Evolutionary conservation across 2,329 filamentous ascomycete species (phyloP), one percentile per base, ranked within the genome.

Genomic region (Ramularia collo-cygni): DNA sequence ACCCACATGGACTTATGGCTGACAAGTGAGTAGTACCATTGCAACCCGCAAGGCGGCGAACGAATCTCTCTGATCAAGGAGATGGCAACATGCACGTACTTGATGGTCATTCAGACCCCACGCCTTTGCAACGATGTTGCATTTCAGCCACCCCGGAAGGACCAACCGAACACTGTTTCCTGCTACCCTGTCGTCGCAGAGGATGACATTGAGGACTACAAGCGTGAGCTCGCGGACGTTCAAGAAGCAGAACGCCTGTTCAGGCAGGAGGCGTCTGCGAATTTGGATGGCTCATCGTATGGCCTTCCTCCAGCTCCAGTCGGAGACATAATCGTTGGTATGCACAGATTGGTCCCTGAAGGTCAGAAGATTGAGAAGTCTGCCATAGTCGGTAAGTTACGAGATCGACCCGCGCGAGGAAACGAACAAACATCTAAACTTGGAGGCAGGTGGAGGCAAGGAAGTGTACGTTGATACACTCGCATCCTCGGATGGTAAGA

Each of bases 51-150:
- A 35, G 71, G 79, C 28, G 71, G 69, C 33, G 82, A 94, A 60
- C 78, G 82, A 34, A 95, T 95, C 54, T 83, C 82, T 30, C 88
- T 86, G 79, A 93, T 95, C 64, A 95, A 95, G 63, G 89, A 95
- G 61, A 79, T 90, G 1, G 84, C 83, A 2, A 95, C 87, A 8
- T 95, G 89, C 65, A 79, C 86, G 9, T 95, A 95, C 59, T 72
- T 95, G 38, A 95, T 95, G 88, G 79, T 94, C 21, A 77, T 95
- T 47, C 84, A 94, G 59, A 95, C 89, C 0, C 86, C 88, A 0
- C 80, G 87, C 1, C 76, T 95, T 9, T 95, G 89, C 66, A 78
- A 83, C 57, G 89, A 95, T 52, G 77, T 86, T 8, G 87, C 87
- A 8, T 95, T 95, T 61, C 69, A 83, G 38, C 88, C 89, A 0